A percentile compares a stretch with the other conserved stretches of the same genome.
phyloP scores from a whole-genome alignment of 2,329 filamentous ascomycete genomes.

The Aspergillus clavatus region DNA sequence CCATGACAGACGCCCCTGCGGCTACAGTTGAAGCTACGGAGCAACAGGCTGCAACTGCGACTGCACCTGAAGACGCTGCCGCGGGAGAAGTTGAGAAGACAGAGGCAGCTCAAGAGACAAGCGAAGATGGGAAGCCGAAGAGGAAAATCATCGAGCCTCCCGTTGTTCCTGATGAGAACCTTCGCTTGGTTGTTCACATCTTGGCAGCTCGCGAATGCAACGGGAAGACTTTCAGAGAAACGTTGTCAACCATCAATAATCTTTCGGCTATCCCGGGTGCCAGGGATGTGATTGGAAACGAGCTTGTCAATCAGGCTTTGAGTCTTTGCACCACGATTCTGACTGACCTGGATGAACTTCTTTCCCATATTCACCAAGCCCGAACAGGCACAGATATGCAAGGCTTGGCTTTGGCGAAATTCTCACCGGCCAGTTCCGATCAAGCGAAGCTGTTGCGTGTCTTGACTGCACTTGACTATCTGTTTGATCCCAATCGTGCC shows the following conservation, averaged over 20 bases:
- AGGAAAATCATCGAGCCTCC: constrained; percentile 69
- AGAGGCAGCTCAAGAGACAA: constrained; percentile 37
- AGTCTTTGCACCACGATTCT: constrained; percentile 79
- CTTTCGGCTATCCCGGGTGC: constrained; percentile 87
- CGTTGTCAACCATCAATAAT: constrained; percentile 97
- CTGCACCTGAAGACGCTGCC: constrained; percentile 29
- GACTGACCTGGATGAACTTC: constrained; percentile 74
- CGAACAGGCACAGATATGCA: constrained; percentile 91
- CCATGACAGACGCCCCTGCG: constrained; percentile 36
- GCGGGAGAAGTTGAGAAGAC: constrained; percentile 21
- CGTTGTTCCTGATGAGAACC: constrained; percentile 79
- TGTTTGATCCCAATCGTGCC: constrained; percentile 77
- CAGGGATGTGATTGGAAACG: constrained; percentile 85
- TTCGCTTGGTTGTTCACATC: constrained; percentile 92
- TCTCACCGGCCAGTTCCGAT: constrained; percentile 91
- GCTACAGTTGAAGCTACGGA: constrained; percentile 29
- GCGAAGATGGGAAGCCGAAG: constrained; percentile 50
- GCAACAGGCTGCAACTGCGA: constrained; percentile 20
- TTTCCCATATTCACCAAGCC: constrained; percentile 80
- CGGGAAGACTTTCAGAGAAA: constrained; percentile 96
- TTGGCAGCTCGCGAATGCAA: constrained; percentile 94
- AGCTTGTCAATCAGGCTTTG: constrained; percentile 83
- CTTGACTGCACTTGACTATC: constrained; percentile 87
- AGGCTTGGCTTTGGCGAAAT: constrained; percentile 87
- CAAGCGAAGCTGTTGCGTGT: constrained; percentile 93